Evolutionary conservation across 202 grass and related monocot species (phyloP).

Genomic region (Zoysia matrella): DNA sequence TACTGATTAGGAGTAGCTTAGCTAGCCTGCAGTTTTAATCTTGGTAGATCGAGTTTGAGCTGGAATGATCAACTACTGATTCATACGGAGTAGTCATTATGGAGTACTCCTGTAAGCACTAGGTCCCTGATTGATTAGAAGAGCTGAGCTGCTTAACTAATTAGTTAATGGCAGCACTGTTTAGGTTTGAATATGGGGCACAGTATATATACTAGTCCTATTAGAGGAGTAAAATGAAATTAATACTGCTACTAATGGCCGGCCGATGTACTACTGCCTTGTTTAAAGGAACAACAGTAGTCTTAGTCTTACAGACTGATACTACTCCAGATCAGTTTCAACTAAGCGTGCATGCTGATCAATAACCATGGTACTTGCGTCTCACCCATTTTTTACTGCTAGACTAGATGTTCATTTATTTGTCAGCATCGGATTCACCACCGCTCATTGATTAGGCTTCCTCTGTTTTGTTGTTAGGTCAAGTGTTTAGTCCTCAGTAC

Average conservation of each 20-base stretch:
- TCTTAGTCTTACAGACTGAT: neutral
- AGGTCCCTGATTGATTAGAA: neutral
- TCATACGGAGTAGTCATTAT: too few relatives aligned
- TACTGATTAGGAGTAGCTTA: too few relatives aligned
- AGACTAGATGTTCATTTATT: neutral
- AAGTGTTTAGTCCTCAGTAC: too few relatives aligned
- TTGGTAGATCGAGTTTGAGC: too few relatives aligned
- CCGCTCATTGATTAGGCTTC: conserved; percentile 2
- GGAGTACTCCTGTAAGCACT: neutral
- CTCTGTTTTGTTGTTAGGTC: too few relatives aligned
- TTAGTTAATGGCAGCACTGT: neutral
- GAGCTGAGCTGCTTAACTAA: neutral
- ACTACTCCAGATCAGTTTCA: neutral
- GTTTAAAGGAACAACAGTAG: neutral
- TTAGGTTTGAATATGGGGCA: neutral
- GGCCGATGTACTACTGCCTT: neutral
- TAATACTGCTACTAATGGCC: too few relatives aligned
- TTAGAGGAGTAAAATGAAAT: too few relatives aligned
- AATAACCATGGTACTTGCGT: neutral
- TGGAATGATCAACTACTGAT: too few relatives aligned
- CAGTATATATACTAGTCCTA: neutral
- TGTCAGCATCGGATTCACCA: neutral
- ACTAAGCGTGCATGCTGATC: neutral
- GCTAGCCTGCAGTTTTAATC: too few relatives aligned
- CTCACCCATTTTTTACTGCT: neutral